Conservation (phyloP, 2,329 filamentous ascomycete genomes). For the Penicillium sp. region DNA sequence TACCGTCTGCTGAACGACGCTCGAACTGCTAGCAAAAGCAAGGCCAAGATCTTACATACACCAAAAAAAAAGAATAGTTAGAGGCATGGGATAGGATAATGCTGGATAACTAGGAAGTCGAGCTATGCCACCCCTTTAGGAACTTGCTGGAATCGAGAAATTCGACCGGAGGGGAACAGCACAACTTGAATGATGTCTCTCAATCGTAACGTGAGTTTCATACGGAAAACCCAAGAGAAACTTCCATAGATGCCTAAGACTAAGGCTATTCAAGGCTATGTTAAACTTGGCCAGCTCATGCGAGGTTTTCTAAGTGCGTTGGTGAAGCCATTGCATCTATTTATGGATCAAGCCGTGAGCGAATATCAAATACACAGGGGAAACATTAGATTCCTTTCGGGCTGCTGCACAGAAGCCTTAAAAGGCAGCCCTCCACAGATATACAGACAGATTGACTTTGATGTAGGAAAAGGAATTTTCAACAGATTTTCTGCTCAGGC, state of each 20-base stretch:
- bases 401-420: neutral
- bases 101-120: too few relatives aligned
- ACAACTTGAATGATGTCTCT: too few relatives aligned
- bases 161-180: too few relatives aligned
- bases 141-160: too few relatives aligned
- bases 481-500: neutral
- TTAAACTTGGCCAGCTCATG: neutral
- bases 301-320: neutral
- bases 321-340: constrained; percentile 1
- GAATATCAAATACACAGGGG: neutral
- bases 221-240: too few relatives aligned
- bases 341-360: neutral
- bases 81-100: too few relatives aligned
- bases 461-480: neutral
- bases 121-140: too few relatives aligned
- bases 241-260: neutral
- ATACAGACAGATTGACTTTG: neutral
- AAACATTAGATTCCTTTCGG: neutral
- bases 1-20: too few relatives aligned
- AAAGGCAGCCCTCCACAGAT: neutral
- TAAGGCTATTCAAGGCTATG: neutral
- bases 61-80: too few relatives aligned
- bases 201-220: too few relatives aligned
- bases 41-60: too few relatives aligned
- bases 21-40: too few relatives aligned